Percentiles rank a stretch among this genome's conserved stretches.
Conservation (phyloP, 2,329 filamentous ascomycete species). For the Paracamarosporium sp. region DNA sequence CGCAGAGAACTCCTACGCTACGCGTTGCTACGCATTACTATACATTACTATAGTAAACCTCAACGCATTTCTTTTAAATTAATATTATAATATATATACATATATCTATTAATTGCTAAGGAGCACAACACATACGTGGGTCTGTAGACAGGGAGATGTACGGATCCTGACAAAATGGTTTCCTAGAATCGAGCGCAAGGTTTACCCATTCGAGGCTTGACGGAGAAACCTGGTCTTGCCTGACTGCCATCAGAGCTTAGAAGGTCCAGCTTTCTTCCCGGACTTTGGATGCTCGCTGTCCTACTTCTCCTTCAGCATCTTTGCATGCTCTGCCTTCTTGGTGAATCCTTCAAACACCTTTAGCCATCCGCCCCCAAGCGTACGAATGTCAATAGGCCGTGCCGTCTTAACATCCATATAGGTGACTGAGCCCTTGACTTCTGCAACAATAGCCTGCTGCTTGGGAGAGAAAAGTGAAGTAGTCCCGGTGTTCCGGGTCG, state of each 20-base stretch:
- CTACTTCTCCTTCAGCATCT: constrained; percentile 18
- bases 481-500: constrained; percentile 18
- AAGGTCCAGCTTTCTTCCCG: not conserved
- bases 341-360: constrained; percentile 22
- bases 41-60: too few species aligned
- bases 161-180: too few species aligned
- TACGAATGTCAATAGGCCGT: constrained; percentile 20
- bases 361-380: constrained; percentile 22
- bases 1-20: too few species aligned
- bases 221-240: too few species aligned
- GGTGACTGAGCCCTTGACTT: constrained; percentile 19
- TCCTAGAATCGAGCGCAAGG: too few species aligned
- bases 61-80: too few species aligned
- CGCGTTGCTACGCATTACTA: too few species aligned
- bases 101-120: too few species aligned
- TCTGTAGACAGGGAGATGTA: too few species aligned
- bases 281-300: constrained; percentile 13
- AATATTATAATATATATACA: too few species aligned
- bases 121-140: too few species aligned
- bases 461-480: constrained; percentile 22
- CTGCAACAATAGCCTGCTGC: constrained; percentile 25
- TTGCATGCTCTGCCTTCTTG: constrained; percentile 15
- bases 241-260: not conserved
- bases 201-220: too few species aligned
- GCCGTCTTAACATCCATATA: constrained; percentile 21